Evolutionary conservation across 2,329 filamentous ascomycete genomes (phyloP).

Genomic region (Xylaria sp.): DNA sequence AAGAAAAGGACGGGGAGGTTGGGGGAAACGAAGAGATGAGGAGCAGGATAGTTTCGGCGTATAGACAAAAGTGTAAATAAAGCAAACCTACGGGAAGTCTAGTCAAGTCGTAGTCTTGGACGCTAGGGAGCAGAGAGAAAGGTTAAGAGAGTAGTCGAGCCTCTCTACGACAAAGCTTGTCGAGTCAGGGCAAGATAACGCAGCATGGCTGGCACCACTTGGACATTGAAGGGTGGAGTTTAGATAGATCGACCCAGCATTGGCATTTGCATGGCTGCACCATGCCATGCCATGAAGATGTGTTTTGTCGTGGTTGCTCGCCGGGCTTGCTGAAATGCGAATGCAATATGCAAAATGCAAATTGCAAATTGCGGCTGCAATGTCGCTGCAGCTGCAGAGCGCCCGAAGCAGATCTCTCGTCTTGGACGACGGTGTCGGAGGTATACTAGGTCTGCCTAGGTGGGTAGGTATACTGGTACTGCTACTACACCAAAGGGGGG

Average conservation of each 20-base stretch:
- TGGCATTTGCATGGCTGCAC: slow-evolving; percentile 34
- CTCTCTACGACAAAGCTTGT: slow-evolving; percentile 28
- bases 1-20: slow-evolving; percentile 9
- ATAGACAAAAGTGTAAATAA: not conserved
- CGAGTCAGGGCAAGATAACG: slow-evolving; percentile 42
- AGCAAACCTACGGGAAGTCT: slow-evolving; percentile 3
- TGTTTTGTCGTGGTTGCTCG: slow-evolving; percentile 41
- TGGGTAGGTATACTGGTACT: no score
- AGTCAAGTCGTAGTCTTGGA: slow-evolving; percentile 31
- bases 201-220: slow-evolving; percentile 46
- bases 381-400: slow-evolving; percentile 45
- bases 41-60: slow-evolving; percentile 14
- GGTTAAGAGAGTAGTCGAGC: slow-evolving; percentile 24
- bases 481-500: slow-evolving; percentile 17
- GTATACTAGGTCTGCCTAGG: not conserved
- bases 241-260: slow-evolving; percentile 43
- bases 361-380: slow-evolving; percentile 42
- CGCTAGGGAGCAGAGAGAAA: slow-evolving; percentile 25
- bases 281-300: slow-evolving; percentile 31
- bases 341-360: slow-evolving; percentile 35
- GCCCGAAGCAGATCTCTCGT: slow-evolving; percentile 42
- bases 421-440: slow-evolving; percentile 38
- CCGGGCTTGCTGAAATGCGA: slow-evolving; percentile 38
- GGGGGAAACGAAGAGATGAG: not conserved
- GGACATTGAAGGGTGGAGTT: slow-evolving; percentile 33